Evolutionary conservation across 257 asterid genomes (phyloP), one percentile per base, ranked within the genome.

Genomic region (Nicotiana noctiflora): DNA sequence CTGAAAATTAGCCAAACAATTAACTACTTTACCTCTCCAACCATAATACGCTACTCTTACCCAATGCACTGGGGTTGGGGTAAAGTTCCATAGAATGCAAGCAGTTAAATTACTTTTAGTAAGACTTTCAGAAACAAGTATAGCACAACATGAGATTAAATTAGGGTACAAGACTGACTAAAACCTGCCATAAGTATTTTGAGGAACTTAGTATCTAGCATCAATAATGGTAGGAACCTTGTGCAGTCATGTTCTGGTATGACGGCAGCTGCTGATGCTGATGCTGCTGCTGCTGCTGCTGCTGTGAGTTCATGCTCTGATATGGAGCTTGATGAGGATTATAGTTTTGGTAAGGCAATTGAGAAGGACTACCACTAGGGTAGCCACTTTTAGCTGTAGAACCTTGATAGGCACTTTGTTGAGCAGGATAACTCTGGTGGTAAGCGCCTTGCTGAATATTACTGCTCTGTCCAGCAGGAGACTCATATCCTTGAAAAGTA

Each of bases 181-280:
- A 81, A 80, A 77, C 55, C 72, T 1, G 44, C 57, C 67, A 77
- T 77, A 15, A 46, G 74, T 40, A 32, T 14, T 60, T 40, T 55
- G 44, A 13, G 59, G 15, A 78, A 64, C 82, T 63, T 55, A 17
- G 12, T 64, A 51, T 52, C 29, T 80, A 62, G 86, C 55, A 67
- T 89, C 89, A 90, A 81, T 88, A 87, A 27, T 23, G 85, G 84
- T 85, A 88, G 83, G 92, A 89, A 80, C 89, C 92, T 72, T 89
- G 90, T 49, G 88, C 76, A 79, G 88, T 82, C n/a, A 76, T 46
- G 70, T 82, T 89, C 57, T 81, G 87, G 61, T 88, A 88, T 18
- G 92, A 82, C 55, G 79, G 82, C 46, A 76, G 87, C 44, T 84
- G 89, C 78, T 77, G 88, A 0, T 51, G 1, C 56, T 51, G 56